These are phyloP conservation scores for Streptanthus diversifolius DNA, from an alignment of 345 rosid genomes.

Conservation along the genomic window DNA sequence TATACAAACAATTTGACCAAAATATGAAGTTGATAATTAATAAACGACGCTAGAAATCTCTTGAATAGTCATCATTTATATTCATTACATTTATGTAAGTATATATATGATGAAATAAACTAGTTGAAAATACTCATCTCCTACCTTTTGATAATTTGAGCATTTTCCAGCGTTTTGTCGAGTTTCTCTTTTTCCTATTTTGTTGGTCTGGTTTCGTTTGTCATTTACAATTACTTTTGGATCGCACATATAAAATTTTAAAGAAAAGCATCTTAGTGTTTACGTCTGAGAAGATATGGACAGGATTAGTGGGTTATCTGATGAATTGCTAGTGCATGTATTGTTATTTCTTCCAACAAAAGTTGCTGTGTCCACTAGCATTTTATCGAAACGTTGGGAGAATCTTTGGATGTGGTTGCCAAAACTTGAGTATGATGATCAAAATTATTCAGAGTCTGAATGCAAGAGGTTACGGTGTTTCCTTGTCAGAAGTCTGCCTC, in stretches of 20 bases:
- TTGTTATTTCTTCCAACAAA: background rate
- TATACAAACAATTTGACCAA: background rate
- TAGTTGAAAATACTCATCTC: background rate
- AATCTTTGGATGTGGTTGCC: background rate
- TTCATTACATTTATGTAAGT: background rate
- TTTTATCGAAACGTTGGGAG: background rate
- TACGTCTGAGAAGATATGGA: constrained; percentile 1
- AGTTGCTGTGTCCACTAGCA: constrained; percentile 4
- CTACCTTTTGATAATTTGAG: background rate
- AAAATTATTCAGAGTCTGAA: background rate
- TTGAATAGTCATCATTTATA: background rate
- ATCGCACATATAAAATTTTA: background rate
- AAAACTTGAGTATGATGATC: background rate
- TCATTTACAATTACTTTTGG: background rate
- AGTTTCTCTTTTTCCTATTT: background rate
- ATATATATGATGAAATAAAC: background rate
- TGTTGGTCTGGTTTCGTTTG: background rate
- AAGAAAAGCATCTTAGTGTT: background rate
- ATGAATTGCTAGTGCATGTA: background rate
- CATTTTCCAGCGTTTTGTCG: background rate
- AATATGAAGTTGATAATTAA: background rate
- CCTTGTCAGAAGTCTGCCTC: background rate
- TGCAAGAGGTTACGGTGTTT: background rate
- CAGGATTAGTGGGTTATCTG: background rate
- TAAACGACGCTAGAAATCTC: background rate